Evolutionary conservation across 1,284 basidiomycete species (phyloP), one percentile per base, ranked within the genome.

Genomic region (Cutaneotrichosporon cavernicola): DNA sequence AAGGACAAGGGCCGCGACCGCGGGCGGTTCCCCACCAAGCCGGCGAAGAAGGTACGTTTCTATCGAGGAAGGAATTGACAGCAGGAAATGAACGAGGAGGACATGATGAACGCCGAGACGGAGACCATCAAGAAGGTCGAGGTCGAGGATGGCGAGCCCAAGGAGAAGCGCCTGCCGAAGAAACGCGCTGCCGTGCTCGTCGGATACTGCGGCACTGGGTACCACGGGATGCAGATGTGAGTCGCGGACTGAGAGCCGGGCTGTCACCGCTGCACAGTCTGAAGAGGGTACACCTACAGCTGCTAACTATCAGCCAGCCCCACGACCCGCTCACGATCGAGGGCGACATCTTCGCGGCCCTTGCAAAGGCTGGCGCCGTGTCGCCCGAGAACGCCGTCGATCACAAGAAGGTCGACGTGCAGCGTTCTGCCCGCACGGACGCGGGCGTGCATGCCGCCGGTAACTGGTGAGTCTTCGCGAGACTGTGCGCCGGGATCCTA

Each of bases 381-480:
- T 95, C 91, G 43, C 84, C 88, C 64, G 95, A 97, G 75, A 99
- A 99, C 74, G 88, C 94, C 0, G 87, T 91, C 66, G 90, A 97
- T 79, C 91, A 93, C 32, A 86, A 87, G 58, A 98, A 98, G 83
- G 90, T 95, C 60, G 87, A 85, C 56, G 85, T 99, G 14, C 88
- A 88, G 52, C 87, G 97, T 46, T 92, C 96, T 2, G 97, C 97
- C 7, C 85, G 97, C 2, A 99, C 97, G 0, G 97, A 99, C 78
- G 91, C 95, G 1, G 97, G 97, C 21, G 97, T 99, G 6, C 95
- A 98, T 76, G 97, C 97, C 6, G 95, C 94, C 8, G 92, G 95
- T 13, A 99, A 99, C 76, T 84, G 74, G 77, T 79, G 51, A 70
- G 73, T 68, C 10, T 13, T 5, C 14, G 22, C 9, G n/a, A 26